These are phyloP conservation scores for Talaromyces sp. DNA, from an alignment of 2,329 filamentous ascomycete species.

Conservation along the genomic window DNA sequence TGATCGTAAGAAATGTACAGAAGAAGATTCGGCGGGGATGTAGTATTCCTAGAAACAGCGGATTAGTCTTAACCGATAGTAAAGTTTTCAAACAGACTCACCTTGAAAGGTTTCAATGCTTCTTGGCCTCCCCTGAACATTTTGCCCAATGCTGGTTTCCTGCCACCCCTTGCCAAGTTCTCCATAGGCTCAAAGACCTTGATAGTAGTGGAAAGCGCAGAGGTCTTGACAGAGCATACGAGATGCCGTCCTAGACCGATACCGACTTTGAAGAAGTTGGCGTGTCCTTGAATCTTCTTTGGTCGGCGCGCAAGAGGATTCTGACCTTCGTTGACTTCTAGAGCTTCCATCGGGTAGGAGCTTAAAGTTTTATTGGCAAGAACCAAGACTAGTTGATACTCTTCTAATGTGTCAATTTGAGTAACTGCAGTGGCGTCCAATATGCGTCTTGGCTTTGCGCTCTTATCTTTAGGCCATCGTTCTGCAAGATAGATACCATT, in stretches of 20 bases:
- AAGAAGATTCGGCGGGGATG: constrained; percentile 96
- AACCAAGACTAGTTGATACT: constrained; percentile 87
- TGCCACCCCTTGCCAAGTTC: constrained; percentile 86
- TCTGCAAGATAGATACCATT: constrained; percentile 90
- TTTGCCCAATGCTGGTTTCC: constrained; percentile 90
- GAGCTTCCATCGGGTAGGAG: constrained; percentile 80
- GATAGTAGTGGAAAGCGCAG: constrained; percentile 88
- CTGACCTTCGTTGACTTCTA: constrained; percentile 74
- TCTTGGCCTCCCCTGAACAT: constrained; percentile 94
- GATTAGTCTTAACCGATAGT: constrained; percentile 22
- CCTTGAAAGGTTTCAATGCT: constrained; percentile 90
- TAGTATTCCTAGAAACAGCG: constrained; percentile 71
- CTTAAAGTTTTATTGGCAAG: constrained; percentile 89
- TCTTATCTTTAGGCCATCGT: constrained; percentile 77
- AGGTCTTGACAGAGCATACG: constrained; percentile 95
- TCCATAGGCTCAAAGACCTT: constrained; percentile 99
- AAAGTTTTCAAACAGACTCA: constrained; percentile 27
- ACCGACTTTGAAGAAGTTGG: constrained; percentile 97
- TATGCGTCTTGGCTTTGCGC: constrained; percentile 71
- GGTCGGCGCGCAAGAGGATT: constrained; percentile 76
- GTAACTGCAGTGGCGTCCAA: constrained; percentile 85
- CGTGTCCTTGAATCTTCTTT: constrained; percentile 95
- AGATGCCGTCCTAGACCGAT: constrained; percentile 92
- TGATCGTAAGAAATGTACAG: constrained; percentile 93
- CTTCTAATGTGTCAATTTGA: constrained; percentile 92